These are phyloP conservation scores for Fusarium sp. DNA, from an alignment of 2,329 filamentous ascomycete genomes.

Conservation along the genomic window DNA sequence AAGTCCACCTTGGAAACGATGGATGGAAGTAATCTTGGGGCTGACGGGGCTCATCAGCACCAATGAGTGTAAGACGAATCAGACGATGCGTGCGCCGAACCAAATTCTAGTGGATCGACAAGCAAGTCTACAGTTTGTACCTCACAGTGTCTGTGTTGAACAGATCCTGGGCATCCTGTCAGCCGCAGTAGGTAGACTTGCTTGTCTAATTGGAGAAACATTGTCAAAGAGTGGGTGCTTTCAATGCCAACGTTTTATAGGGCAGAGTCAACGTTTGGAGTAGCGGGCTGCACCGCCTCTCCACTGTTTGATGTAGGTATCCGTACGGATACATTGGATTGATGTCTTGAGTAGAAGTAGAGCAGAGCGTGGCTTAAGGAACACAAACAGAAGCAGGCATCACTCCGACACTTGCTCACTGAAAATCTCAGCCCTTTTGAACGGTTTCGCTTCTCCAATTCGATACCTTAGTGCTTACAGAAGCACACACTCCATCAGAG, in stretches of 20 bases:
- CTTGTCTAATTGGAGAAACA: constrained; percentile 16
- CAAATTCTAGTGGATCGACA: neutral
- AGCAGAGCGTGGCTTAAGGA: neutral
- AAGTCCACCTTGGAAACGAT: neutral
- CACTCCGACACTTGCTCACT: neutral
- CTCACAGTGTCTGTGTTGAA: neutral
- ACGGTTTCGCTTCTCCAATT: constrained; percentile 6
- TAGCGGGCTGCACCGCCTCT: constrained; percentile 25
- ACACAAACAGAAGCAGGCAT: neutral
- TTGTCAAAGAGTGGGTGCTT: constrained; percentile 1
- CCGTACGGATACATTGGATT: neutral
- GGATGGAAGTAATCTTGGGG: constrained; percentile 12
- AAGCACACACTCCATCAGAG: neutral
- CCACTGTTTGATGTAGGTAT: constrained; percentile 10
- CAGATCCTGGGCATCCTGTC: constrained; percentile 24
- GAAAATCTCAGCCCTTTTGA: neutral
- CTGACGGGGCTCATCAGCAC: constrained; percentile 32
- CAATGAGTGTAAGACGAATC: constrained; percentile 22
- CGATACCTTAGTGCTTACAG: constrained; percentile 19
- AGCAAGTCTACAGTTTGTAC: constrained; percentile 15
- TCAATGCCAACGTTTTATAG: constrained; percentile 28
- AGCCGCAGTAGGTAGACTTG: constrained; percentile 20
- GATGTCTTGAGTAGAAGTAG: neutral
- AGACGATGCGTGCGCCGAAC: neutral
- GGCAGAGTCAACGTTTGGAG: constrained; percentile 20